These are phyloP conservation scores for Chrysanthemum makinoi DNA, from an alignment of 129 eudicot genomes.

Conservation along the genomic window DNA sequence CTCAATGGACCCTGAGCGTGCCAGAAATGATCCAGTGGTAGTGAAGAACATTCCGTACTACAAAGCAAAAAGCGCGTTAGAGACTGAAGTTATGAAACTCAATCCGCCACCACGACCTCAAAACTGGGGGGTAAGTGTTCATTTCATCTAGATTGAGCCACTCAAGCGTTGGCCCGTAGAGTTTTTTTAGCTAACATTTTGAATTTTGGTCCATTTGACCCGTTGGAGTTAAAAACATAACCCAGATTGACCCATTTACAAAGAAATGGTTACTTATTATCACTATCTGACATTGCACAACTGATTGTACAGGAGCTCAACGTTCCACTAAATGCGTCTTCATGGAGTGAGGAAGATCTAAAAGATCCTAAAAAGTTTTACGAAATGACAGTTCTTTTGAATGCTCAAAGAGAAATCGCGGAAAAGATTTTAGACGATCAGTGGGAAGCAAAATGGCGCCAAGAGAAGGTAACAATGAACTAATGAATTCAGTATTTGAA, in stretches of 20 bases:
- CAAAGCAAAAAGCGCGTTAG: constrained; percentile 71
- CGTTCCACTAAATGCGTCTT: constrained; percentile 75
- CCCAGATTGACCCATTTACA: too few relatives aligned
- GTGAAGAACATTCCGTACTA: constrained; percentile 75
- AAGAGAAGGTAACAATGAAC: constrained; percentile 59
- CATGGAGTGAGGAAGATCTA: constrained; percentile 82
- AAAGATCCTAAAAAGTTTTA: constrained; percentile 83
- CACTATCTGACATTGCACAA: constrained; percentile 1
- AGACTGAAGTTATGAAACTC: constrained; percentile 83
- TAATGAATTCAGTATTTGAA: not conserved
- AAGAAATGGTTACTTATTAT: not conserved
- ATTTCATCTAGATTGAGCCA: too few relatives aligned
- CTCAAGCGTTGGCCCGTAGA: too few relatives aligned
- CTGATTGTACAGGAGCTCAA: constrained; percentile 54
- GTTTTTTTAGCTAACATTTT: too few relatives aligned
- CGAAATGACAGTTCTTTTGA: constrained; percentile 89
- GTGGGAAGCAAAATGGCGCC: constrained; percentile 94
- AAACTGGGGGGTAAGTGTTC: constrained; percentile 84
- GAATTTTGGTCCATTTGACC: too few relatives aligned
- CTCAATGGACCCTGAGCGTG: constrained; percentile 83
- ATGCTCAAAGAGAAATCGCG: constrained; percentile 86
- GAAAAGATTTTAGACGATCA: constrained; percentile 77
- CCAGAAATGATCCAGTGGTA: constrained; percentile 79
- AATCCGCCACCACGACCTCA: constrained; percentile 93
- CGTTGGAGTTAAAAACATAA: too few relatives aligned